Evolutionary conservation across 768 basidiomycete species (phyloP).

Genomic region (Russula lepida): DNA sequence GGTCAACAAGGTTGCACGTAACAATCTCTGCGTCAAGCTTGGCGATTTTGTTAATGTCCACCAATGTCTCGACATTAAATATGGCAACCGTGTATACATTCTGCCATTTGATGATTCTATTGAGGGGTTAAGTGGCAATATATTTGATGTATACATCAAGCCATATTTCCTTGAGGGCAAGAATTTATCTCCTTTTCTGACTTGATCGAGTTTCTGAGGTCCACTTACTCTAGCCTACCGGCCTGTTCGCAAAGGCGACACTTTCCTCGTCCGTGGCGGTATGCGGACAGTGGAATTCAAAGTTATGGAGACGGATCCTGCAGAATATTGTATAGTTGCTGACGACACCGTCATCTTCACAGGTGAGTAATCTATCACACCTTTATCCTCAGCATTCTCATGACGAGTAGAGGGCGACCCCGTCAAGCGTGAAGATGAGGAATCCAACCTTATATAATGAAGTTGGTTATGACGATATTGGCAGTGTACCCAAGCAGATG

Average conservation of each 20-base stretch:
- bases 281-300: slow-evolving; percentile 99
- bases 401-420: slow-evolving; percentile 81
- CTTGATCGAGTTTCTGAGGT: neutral
- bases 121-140: slow-evolving; percentile 95
- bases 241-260: slow-evolving; percentile 94
- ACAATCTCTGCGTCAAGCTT: slow-evolving; percentile 95
- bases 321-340: slow-evolving; percentile 97
- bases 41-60: slow-evolving; percentile 96
- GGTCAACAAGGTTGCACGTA: slow-evolving; percentile 99
- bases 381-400: neutral
- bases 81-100: slow-evolving; percentile 95
- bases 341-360: slow-evolving; percentile 98
- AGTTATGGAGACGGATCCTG: slow-evolving; percentile 95
- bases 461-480: slow-evolving; percentile 98
- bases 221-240: slow-evolving; percentile 44
- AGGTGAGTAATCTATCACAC: slow-evolving; percentile 35
- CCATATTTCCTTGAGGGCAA: slow-evolving; percentile 96
- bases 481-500: slow-evolving; percentile 99
- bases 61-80: slow-evolving; percentile 95
- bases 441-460: slow-evolving; percentile 91
- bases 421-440: slow-evolving; percentile 97
- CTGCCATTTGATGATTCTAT: slow-evolving; percentile 97
- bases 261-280: slow-evolving; percentile 97
- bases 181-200: slow-evolving; percentile 17
- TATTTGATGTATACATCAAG: slow-evolving; percentile 98